Evolutionary conservation across 495 filamentous ascomycete species (phyloP).

Genomic region (Penicillium coffeae): DNA sequence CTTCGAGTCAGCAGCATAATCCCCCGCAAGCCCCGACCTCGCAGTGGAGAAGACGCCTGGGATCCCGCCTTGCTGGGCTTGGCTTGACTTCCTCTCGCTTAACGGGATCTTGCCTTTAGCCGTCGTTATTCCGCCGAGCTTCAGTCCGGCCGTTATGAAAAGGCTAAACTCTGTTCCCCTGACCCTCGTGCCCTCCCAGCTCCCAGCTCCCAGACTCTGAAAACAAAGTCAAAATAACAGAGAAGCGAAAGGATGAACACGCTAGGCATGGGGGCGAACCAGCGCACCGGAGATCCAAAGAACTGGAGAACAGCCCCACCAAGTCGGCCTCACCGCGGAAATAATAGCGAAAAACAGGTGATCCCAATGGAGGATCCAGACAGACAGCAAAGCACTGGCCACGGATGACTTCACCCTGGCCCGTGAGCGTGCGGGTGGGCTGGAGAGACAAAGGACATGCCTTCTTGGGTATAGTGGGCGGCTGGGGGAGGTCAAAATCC

Average conservation of each 20-base stretch:
- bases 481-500: no score
- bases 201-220: no score
- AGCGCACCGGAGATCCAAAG: background rate
- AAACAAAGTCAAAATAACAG: no score
- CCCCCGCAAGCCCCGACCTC: background rate
- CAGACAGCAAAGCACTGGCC: no score
- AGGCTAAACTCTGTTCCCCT: background rate
- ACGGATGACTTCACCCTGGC: background rate
- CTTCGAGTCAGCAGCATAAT: background rate
- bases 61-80: background rate
- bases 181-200: background rate
- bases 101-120: background rate
- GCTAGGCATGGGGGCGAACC: background rate
- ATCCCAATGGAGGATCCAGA: no score
- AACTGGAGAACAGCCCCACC: background rate
- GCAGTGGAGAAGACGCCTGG: background rate
- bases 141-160: background rate
- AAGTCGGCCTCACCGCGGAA: no score
- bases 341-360: background rate
- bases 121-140: background rate
- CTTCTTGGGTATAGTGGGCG: background rate
- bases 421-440: background rate
- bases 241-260: no score
- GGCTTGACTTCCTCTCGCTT: no score
- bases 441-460: background rate